Conservation (phyloP, 1,284 basidiomycete genomes). For the Sutorius eximius region DNA sequence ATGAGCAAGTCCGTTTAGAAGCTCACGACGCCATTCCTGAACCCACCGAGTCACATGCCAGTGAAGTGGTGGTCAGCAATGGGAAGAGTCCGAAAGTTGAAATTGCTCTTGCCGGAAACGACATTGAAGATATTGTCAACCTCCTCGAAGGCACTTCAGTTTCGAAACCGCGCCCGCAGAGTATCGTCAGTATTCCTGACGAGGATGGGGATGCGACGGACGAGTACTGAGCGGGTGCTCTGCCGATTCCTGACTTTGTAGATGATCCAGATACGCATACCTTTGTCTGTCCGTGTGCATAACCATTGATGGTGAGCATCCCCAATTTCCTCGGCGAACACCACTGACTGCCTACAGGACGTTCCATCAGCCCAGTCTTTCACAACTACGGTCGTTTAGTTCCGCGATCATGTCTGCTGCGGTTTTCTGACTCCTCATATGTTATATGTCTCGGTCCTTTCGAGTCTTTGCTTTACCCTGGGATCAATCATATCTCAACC, state of each 20-base stretch:
- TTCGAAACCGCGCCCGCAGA: conserved; percentile 43
- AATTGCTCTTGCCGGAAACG: conserved; percentile 29
- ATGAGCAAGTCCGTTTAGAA: conserved; percentile 19
- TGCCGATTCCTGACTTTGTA: conserved; percentile 19
- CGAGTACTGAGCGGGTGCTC: conserved; percentile 21
- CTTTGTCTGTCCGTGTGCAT: conserved; percentile 28
- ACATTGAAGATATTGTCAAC: conserved; percentile 64
- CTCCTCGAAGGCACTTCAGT: conserved; percentile 51
- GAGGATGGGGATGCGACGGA: conserved; percentile 34
- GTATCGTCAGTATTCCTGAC: conserved; percentile 49
- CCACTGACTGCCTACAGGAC: conserved; percentile 9
- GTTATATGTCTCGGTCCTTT: conserved; percentile 21
- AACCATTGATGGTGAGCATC: conserved; percentile 29
- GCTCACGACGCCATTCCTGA: conserved; percentile 10
- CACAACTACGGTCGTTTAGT: conserved; percentile 36
- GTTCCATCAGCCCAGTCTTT: conserved; percentile 24
- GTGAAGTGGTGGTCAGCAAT: conserved; percentile 8
- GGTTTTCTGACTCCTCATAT: conserved; percentile 17
- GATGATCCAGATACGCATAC: conserved; percentile 17
- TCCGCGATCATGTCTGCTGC: conserved; percentile 25
- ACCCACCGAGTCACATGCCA: conserved; percentile 7
- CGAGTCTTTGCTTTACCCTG: conserved; percentile 10
- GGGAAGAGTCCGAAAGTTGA: conserved; percentile 18
- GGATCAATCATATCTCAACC: neutral
- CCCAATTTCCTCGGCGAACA: neutral